A percentile compares a stretch with the other conserved stretches of the same genome.
phyloP scores from a whole-genome alignment of 495 filamentous ascomycete species.

The Podospora conica region DNA sequence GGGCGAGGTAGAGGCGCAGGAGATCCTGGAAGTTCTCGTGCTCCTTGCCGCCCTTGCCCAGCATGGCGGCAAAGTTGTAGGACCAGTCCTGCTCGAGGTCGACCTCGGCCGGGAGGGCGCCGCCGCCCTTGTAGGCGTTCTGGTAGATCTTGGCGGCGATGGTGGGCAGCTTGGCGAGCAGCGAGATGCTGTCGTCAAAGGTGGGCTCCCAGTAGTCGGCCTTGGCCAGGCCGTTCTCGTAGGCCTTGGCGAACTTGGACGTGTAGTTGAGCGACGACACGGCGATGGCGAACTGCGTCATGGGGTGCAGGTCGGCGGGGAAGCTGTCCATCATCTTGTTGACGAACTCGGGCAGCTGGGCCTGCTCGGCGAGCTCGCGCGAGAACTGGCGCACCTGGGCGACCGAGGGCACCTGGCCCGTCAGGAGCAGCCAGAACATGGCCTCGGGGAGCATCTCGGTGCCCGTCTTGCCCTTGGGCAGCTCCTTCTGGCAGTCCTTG shows the following conservation, averaged over 20 bases:
- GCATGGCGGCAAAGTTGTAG: constrained; percentile 95
- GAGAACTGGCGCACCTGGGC: constrained; percentile 75
- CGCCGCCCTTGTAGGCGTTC: constrained; percentile 71
- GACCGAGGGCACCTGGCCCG: constrained; percentile 81
- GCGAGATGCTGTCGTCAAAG: constrained; percentile 89
- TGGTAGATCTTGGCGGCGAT: constrained; percentile 98
- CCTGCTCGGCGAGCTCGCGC: constrained; percentile 79
- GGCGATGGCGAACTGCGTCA: constrained; percentile 95
- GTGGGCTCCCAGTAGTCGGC: constrained; percentile 98
- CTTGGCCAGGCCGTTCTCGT: constrained; percentile 85
- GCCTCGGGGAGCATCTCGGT: constrained; percentile 99
- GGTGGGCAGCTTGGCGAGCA: constrained; percentile 92
- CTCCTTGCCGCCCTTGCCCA: constrained; percentile 79
- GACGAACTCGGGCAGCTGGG: constrained; percentile 75
- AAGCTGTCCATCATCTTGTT: constrained; percentile 85
- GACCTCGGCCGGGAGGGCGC: constrained; percentile 66
- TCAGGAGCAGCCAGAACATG: constrained; percentile 99
- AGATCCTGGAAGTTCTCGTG: constrained; percentile 95
- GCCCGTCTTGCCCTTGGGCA: constrained; percentile 87
- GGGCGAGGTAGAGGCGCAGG: constrained; percentile 83
- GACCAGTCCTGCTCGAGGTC: constrained; percentile 90
- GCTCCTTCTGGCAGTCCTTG: constrained; percentile 90
- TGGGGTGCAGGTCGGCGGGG: constrained; percentile 83
- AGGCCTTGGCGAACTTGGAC: constrained; percentile 85
- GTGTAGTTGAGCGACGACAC: constrained; percentile 91